These are phyloP conservation scores for Effrenium voratum DNA, from an alignment of 73 alveolate species.

Conservation along the genomic window DNA sequence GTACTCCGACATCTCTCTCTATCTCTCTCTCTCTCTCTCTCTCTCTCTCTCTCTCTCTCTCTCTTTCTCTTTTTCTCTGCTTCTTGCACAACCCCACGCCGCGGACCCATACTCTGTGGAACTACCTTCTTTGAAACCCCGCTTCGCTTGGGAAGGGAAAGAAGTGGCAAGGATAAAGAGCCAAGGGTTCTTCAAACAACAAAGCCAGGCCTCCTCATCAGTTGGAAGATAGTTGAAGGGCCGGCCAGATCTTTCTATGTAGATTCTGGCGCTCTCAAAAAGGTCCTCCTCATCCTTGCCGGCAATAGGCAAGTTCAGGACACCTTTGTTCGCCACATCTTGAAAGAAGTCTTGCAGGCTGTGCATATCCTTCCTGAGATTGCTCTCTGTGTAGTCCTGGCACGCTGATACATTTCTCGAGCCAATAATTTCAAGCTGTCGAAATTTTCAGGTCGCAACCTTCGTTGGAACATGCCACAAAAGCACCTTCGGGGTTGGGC, in stretches of 20 bases:
- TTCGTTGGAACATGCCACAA: neutral
- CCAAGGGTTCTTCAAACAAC: neutral
- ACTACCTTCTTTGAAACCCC: too few species aligned
- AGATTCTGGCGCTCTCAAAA: slow-evolving; percentile 94
- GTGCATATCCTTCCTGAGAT: slow-evolving; percentile 55
- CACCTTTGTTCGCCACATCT: slow-evolving; percentile 85
- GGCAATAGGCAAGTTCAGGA: slow-evolving; percentile 73
- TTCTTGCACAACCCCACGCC: too few species aligned
- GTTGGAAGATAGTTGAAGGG: slow-evolving; percentile 98
- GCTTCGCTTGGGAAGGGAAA: too few species aligned
- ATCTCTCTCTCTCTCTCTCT: too few species aligned
- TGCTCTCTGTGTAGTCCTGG: slow-evolving; percentile 69
- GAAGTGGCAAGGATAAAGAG: too few species aligned
- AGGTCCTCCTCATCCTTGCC: slow-evolving; percentile 59
- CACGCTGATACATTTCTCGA: neutral
- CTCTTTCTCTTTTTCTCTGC: too few species aligned
- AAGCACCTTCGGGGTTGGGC: neutral
- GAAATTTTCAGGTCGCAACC: neutral
- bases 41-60: too few species aligned
- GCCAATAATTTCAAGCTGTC: neutral
- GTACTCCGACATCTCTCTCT: too few species aligned
- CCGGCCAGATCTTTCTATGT: slow-evolving; percentile 98
- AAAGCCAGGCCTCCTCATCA: slow-evolving; percentile 49
- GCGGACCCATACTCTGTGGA: too few species aligned
- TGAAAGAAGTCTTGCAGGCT: slow-evolving; percentile 90